Conservation (phyloP, 2,329 filamentous ascomycete genomes). For the Neocucurbitaria cava region DNA sequence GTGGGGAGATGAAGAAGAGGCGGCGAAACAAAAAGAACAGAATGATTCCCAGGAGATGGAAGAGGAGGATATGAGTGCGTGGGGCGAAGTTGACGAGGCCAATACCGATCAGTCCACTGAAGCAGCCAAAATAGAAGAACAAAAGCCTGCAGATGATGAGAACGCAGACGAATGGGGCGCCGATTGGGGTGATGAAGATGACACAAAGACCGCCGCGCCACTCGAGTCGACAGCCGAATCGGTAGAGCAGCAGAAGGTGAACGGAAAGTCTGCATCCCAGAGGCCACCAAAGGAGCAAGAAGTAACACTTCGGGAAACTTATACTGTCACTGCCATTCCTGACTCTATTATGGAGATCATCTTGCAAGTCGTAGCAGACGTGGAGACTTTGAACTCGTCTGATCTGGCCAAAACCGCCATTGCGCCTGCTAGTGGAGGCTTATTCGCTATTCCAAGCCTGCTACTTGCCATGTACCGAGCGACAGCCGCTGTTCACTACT, state of each 20-base stretch:
- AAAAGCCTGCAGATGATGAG: conserved; percentile 39
- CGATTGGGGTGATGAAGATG: conserved; percentile 74
- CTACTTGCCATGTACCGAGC: conserved; percentile 81
- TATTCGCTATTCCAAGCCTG: conserved; percentile 76
- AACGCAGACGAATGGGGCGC: conserved; percentile 74
- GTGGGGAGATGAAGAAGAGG: conserved; percentile 67
- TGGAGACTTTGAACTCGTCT: conserved; percentile 62
- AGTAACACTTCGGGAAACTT: conserved; percentile 82
- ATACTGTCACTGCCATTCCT: conserved; percentile 87
- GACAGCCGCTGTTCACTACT: conserved; percentile 77
- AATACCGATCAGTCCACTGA: conserved; percentile 22
- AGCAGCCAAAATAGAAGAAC: conserved; percentile 45
- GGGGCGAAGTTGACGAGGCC: conserved; percentile 53
- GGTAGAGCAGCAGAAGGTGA: conserved; percentile 37
- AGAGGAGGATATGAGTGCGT: conserved; percentile 58
- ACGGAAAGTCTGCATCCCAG: conserved; percentile 37
- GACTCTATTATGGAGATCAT: conserved; percentile 76
- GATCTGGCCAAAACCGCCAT: conserved; percentile 61
- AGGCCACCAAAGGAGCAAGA: conserved; percentile 58
- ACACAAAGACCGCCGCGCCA: conserved; percentile 21
- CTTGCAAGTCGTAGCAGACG: conserved; percentile 55
- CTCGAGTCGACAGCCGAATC: conserved; percentile 24
- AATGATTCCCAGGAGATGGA: conserved; percentile 36
- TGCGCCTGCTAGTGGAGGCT: conserved; percentile 69
- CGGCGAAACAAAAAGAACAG: conserved; percentile 13